These are phyloP conservation scores for Neurospora sp. DNA, from an alignment of 495 filamentous ascomycete species.

Conservation along the genomic window DNA sequence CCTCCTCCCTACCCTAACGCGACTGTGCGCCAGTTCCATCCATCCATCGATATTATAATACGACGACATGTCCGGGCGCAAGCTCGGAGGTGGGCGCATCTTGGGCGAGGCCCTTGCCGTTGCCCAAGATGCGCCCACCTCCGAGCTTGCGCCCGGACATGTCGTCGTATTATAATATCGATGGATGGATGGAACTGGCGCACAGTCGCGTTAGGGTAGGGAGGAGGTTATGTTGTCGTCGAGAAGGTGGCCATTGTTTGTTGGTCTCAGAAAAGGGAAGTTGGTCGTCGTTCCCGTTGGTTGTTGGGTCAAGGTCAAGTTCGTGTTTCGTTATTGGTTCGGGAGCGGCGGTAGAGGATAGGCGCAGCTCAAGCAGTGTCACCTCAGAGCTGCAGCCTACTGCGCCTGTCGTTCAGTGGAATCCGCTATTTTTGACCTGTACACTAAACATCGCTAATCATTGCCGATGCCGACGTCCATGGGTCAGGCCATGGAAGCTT, in stretches of 20 bases:
- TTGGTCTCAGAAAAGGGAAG: not conserved
- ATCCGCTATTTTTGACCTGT: not conserved
- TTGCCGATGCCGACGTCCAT: not conserved
- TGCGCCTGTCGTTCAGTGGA: not conserved
- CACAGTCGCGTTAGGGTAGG: not conserved
- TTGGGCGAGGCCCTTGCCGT: slow-evolving; percentile 67
- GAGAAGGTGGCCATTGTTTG: not conserved
- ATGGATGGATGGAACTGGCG: not conserved
- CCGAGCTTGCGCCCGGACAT: slow-evolving; percentile 82
- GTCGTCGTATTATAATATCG: not conserved
- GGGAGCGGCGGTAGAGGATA: not conserved
- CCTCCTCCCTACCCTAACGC: not conserved
- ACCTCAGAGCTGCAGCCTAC: not conserved
- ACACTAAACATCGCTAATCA: too few relatives aligned
- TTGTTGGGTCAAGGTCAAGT: not conserved
- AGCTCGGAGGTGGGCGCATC: slow-evolving; percentile 81
- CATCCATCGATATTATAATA: too few relatives aligned
- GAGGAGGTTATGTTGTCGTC: not conserved
- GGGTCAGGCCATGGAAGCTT: too few relatives aligned
- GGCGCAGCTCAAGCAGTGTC: not conserved
- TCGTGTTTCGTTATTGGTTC: not conserved
- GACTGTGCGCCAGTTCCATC: not conserved
- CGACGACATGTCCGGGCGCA: slow-evolving; percentile 60
- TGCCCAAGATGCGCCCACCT: slow-evolving; percentile 80
- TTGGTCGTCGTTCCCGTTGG: slow-evolving; percentile 2